Evolutionary conservation across 78 protist species (phyloP).

Genomic region (Speleostelium caveatum): DNA sequence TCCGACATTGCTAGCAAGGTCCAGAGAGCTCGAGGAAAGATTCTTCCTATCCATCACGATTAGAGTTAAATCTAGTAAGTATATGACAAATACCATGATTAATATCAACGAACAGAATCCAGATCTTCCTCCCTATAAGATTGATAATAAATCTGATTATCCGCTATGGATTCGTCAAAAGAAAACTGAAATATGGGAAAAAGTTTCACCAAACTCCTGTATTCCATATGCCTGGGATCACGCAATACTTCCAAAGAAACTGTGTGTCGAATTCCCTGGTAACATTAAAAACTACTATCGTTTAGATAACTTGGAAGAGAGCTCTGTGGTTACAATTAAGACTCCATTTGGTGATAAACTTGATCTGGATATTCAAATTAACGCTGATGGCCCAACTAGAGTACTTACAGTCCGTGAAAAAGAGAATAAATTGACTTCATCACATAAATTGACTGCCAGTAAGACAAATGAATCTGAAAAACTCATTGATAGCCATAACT

Average conservation of each 20-base stretch:
- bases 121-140: slow-evolving; percentile 68
- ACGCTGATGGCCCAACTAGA: slow-evolving; percentile 65
- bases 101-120: slow-evolving; percentile 55
- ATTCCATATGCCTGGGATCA: slow-evolving; percentile 77
- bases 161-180: slow-evolving; percentile 73
- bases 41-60: slow-evolving; percentile 45
- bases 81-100: slow-evolving; percentile 58
- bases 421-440: background rate
- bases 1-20: too few species aligned
- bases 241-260: slow-evolving; percentile 54
- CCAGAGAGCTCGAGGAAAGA: background rate
- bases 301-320: slow-evolving; percentile 55
- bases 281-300: slow-evolving; percentile 3
- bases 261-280: slow-evolving; percentile 50
- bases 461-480: background rate
- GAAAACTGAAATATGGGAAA: slow-evolving; percentile 72
- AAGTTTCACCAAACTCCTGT: slow-evolving; percentile 12
- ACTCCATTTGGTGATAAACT: slow-evolving; percentile 2
- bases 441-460: background rate
- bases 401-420: slow-evolving; percentile 30
- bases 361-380: slow-evolving; percentile 42
- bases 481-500: background rate
- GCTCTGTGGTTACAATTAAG: slow-evolving; percentile 21
- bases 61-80: slow-evolving; percentile 46
- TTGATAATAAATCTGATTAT: slow-evolving; percentile 48